Evolutionary conservation across 371 early-diverging fungal genomes (phyloP).

Genomic region (Apophysomyces sp.): DNA sequence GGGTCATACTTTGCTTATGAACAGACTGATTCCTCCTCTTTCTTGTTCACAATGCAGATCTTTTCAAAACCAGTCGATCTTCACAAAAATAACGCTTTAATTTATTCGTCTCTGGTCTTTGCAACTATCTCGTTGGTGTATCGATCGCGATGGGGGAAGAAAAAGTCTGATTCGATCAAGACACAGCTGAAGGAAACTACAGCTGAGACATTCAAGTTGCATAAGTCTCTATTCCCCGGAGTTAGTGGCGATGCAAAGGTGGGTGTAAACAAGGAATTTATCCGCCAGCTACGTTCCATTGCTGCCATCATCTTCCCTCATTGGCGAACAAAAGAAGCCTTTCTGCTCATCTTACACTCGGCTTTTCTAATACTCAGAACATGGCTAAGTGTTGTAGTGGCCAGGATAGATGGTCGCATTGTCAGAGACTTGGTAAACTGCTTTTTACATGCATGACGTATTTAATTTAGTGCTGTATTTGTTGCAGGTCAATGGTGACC

Average conservation of each 20-base stretch:
- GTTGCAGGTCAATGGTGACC: slow-evolving; percentile 36
- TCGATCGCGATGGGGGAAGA: slow-evolving; percentile 3
- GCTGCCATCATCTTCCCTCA: slow-evolving; percentile 73
- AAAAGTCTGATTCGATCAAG: background rate
- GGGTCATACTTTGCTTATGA: background rate
- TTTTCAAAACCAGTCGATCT: background rate
- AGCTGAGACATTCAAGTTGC: slow-evolving; percentile 13
- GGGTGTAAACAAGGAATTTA: slow-evolving; percentile 69
- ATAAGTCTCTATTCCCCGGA: slow-evolving; percentile 29
- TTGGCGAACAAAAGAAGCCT: slow-evolving; percentile 73
- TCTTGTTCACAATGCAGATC: background rate
- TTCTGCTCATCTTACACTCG: slow-evolving; percentile 80
- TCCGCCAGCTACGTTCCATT: slow-evolving; percentile 66
- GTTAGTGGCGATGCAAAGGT: slow-evolving; percentile 42
- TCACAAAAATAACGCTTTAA: slow-evolving; percentile 1
- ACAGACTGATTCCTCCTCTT: background rate
- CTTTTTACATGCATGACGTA: background rate
- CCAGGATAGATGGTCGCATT: slow-evolving; percentile 91
- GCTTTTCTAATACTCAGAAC: slow-evolving; percentile 88
- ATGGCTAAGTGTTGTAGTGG: slow-evolving; percentile 89
- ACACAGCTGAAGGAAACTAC: slow-evolving; percentile 11
- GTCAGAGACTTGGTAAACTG: slow-evolving; percentile 85
- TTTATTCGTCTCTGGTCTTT: slow-evolving; percentile 13
- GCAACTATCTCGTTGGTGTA: slow-evolving; percentile 9
- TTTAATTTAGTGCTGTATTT: background rate